phyloP scores from a whole-genome alignment of 225 moss, liverwort and hornwort species.

The Lunularia cruciata region DNA sequence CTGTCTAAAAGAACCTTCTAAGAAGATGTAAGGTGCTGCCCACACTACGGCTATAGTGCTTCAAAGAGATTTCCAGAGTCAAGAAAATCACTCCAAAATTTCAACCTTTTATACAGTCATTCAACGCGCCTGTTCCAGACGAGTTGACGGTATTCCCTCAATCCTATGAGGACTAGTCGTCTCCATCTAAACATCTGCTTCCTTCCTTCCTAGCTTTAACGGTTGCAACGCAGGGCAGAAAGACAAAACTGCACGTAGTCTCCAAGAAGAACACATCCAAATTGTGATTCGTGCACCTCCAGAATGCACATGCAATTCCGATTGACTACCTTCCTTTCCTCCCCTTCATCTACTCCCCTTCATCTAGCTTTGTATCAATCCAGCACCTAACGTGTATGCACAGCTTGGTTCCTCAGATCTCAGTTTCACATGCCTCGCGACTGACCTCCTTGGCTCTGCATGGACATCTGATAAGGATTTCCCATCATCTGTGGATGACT shows the following conservation, averaged over 20 bases:
- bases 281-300: slow-evolving; percentile 8
- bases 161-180: slow-evolving; percentile 16
- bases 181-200: slow-evolving; percentile 21
- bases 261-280: background rate
- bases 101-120: slow-evolving; percentile 28
- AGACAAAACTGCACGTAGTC: slow-evolving; percentile 23
- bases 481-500: slow-evolving; percentile 70
- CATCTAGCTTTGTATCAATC: slow-evolving; percentile 25
- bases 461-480: slow-evolving; percentile 70
- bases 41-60: slow-evolving; percentile 27
- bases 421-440: slow-evolving; percentile 55
- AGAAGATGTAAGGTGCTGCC: slow-evolving; percentile 22
- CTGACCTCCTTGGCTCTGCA: slow-evolving; percentile 63
- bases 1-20: slow-evolving; percentile 23
- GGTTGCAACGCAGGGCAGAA: slow-evolving; percentile 20
- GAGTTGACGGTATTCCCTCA: slow-evolving; percentile 16
- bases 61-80: slow-evolving; percentile 23
- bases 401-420: slow-evolving; percentile 7
- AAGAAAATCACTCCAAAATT: slow-evolving; percentile 29
- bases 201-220: slow-evolving; percentile 13
- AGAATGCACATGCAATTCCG: slow-evolving; percentile 23
- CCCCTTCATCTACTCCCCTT: background rate
- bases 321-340: slow-evolving; percentile 27
- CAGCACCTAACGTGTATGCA: slow-evolving; percentile 24
- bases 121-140: slow-evolving; percentile 22